Base-by-base conservation (phyloP, 2,329 filamentous ascomycete species). In the Trichoderma guizhouense region DNA sequence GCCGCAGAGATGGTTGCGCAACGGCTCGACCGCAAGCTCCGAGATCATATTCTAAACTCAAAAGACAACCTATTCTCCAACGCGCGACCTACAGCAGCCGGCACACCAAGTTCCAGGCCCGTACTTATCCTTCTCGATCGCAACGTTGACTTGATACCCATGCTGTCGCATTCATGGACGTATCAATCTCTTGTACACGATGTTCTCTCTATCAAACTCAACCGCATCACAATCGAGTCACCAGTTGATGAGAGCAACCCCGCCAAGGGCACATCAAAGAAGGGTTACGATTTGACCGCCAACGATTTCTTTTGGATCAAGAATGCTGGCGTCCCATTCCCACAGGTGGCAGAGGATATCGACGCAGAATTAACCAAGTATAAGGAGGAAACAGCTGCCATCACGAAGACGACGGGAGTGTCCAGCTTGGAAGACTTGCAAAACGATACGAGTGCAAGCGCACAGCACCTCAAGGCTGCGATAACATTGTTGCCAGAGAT, bases 291-390 rank as follows among this genome's bases (percentile, higher is more conserved):
- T 78, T 84, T 99, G 53, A 95, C 90, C 36, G 87, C 93, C 34
- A 96, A 90, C 74, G 96, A 99, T 81, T 98, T 97, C 81, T 99
- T 99, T 84, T 99, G 96, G 96, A 89, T 91, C 73, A 94, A 94
- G 80, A 98, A 99, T 80, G 93, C 96, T 1, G 90, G 92, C 8
- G 87, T 93, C 24, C 95, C 96, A 2, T 98, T 99, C 77, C 96
- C 95, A 2, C 94, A 98, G 77, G 96, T 98, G 3, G 96, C 96
- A 1, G 96, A 98, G 81, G 94, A 98, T 76, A 98, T 98, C 73
- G 95, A 98, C 79, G 90, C 92, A 11, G 95, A 99, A 80, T 87
- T 98, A 79, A 95, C 93, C 69, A 92, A 93, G 75, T 99, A 98
- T 83, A 97, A 97, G 82, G 94, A 98, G 74, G 96, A 99, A 78